Evolutionary conservation across 1,284 basidiomycete genomes (phyloP), one percentile per base, ranked within the genome.

Genomic region (Trametes hirsuta): DNA sequence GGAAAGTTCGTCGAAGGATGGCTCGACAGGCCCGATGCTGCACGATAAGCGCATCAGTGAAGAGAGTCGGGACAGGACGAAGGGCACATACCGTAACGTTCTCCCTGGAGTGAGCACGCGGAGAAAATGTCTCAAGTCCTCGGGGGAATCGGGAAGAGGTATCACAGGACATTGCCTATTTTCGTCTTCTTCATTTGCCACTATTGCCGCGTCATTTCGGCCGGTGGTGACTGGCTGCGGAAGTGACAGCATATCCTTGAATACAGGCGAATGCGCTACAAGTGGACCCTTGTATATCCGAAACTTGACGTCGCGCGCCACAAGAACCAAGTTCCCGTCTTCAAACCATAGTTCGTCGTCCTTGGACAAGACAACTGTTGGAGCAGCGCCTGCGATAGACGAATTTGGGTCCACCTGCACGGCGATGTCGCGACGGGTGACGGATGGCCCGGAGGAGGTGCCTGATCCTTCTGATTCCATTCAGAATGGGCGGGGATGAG

Each of bases 241-340:
- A 5, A 66, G 30, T 1, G 60, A 47, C 30, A 70, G 62, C 62
- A 71, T 64, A 30, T 66, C 66, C 14, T 41, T 45, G 54, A 72
- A 68, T 1, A 70, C 61, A 6, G 49, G 48, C 1, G 69, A 69
- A 21, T 66, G 63, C 4, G 47, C 47, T 1, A 58, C 21, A 3
- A 71, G 59, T 9, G 67, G 11, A 10, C 66, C 62, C 3, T 41
- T 51, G 47, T 68, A 65, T 2, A 72, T 64, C 9, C 60, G 58
- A 39, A 71, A 72, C 6, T 42, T 47, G 37, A 49, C 56, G 11
- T 37, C 25, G n/a, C 50, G 54, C 4, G 67, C 64, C 11, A 65
- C n/a, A 6, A 71, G 48, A 12, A 72, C 51, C 6, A 71, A 40
- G 22, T 61, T 70, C 0, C 70, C 69, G 41, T 71, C 70, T 22